A percentile compares a stretch with the other conserved stretches of the same genome.
Conservation (phyloP, 192 early-diverging fungal species). For the Diversispora eburnea region DNA sequence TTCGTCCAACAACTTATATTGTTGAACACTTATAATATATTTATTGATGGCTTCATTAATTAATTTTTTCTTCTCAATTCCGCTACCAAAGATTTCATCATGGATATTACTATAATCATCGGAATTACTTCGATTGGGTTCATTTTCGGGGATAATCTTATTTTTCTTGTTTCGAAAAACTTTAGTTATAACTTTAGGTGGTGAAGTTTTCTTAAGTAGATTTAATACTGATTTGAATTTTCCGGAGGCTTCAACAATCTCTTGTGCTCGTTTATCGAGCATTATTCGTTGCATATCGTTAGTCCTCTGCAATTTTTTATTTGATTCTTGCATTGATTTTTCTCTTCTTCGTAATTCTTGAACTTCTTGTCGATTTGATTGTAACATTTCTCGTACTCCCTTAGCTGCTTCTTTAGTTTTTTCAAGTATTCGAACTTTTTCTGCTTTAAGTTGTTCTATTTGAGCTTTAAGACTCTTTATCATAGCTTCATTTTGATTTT, state of each 20-base stretch:
- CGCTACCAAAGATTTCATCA: constrained; percentile 31
- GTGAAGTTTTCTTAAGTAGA: constrained; percentile 50
- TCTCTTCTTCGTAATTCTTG: constrained; percentile 56
- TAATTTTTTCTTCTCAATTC: constrained; percentile 49
- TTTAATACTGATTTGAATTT: constrained; percentile 48
- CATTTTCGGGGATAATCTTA: constrained; percentile 15
- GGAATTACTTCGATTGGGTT: constrained; percentile 25
- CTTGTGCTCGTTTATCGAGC: constrained; percentile 56
- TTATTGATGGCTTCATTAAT: constrained; percentile 53
- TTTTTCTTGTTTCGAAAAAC: constrained; percentile 30
- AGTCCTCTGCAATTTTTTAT: constrained; percentile 52
- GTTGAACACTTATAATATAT: constrained; percentile 51
- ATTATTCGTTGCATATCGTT: constrained; percentile 51
- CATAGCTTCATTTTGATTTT: constrained; percentile 55
- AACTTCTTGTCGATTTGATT: constrained; percentile 54
- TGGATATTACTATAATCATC: constrained; percentile 12
- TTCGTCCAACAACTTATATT: constrained; percentile 52
- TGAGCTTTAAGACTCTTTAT: constrained; percentile 61
- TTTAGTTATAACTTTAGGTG: constrained; percentile 44
- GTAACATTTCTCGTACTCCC: constrained; percentile 56
- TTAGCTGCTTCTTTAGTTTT: constrained; percentile 68
- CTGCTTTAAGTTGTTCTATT: constrained; percentile 67
- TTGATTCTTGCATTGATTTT: constrained; percentile 44
- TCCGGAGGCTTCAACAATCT: constrained; percentile 38
- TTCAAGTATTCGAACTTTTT: constrained; percentile 73